These are phyloP conservation scores for Ceratobasidium sp. DNA, from an alignment of 1,284 basidiomycete species.

Conservation along the genomic window DNA sequence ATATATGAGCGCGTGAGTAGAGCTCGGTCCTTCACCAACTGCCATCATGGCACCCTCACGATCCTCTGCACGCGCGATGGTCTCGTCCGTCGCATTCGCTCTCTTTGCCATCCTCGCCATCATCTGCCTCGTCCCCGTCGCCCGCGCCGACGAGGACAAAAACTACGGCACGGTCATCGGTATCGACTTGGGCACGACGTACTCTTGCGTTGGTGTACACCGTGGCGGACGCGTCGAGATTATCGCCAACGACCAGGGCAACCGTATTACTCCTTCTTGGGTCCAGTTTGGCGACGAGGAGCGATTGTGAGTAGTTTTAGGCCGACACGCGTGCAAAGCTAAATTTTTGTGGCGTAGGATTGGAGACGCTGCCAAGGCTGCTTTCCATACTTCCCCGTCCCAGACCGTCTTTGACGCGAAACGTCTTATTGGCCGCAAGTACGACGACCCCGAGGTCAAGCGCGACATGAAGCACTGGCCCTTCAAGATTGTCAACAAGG, in stretches of 20 bases:
- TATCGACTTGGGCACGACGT: slow-evolving; percentile 83
- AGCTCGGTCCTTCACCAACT: background rate
- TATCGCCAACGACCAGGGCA: slow-evolving; percentile 97
- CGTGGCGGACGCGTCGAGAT: slow-evolving; percentile 94
- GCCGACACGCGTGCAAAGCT: background rate
- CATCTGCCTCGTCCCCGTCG: slow-evolving; percentile 46
- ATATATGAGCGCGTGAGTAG: slow-evolving; percentile 24
- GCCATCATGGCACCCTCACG: slow-evolving; percentile 45
- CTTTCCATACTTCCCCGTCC: slow-evolving; percentile 85
- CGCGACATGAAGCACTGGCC: slow-evolving; percentile 94
- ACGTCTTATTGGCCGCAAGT: too few species aligned
- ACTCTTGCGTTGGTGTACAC: slow-evolving; percentile 75
- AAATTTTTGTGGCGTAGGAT: slow-evolving; percentile 56
- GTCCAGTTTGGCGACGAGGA: slow-evolving; percentile 93
- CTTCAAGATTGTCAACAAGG: slow-evolving; percentile 83
- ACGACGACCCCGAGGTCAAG: too few species aligned
- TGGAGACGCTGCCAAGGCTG: slow-evolving; percentile 84
- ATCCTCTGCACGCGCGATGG: slow-evolving; percentile 43
- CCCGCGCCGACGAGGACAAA: slow-evolving; percentile 56
- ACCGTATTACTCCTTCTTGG: slow-evolving; percentile 97
- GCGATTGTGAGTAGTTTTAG: slow-evolving; percentile 74
- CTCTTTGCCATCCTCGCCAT: slow-evolving; percentile 44
- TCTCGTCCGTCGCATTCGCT: slow-evolving; percentile 42
- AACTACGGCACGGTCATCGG: slow-evolving; percentile 96
- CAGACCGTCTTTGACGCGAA: slow-evolving; percentile 99